These are phyloP conservation scores for Kickxella alabastrina DNA, from an alignment of 192 early-diverging fungal species.

Conservation along the genomic window DNA sequence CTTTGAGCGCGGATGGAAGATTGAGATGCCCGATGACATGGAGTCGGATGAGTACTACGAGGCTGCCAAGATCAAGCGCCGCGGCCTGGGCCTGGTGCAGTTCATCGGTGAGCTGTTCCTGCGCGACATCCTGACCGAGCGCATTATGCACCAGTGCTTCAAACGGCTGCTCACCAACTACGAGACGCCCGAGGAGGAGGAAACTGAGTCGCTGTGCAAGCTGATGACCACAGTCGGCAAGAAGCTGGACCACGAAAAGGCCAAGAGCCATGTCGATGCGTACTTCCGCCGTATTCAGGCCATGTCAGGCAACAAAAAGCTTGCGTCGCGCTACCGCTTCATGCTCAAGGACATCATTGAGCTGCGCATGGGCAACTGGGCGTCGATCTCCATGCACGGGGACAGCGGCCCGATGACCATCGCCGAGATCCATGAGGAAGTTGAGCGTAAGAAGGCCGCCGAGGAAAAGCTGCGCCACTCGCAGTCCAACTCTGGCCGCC, in stretches of 20 bases:
- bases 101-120: constrained; percentile 98
- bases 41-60: constrained; percentile 80
- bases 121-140: constrained; percentile 81
- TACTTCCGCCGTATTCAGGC: constrained; percentile 84
- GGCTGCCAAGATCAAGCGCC: constrained; percentile 88
- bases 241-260: constrained; percentile 63
- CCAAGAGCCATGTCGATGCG: constrained; percentile 64
- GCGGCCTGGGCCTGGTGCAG: constrained; percentile 84
- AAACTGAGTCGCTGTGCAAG: constrained; percentile 89
- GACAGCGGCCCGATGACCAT: constrained; percentile 83
- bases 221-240: constrained; percentile 86
- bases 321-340: constrained; percentile 88
- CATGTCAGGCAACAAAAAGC: constrained; percentile 62
- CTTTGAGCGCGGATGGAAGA: constrained; percentile 88
- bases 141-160: constrained; percentile 94
- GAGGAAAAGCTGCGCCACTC: constrained; percentile 64
- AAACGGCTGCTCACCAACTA: constrained; percentile 69
- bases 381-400: constrained; percentile 54
- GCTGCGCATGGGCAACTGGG: constrained; percentile 74
- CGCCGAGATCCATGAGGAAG: constrained; percentile 86
- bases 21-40: constrained; percentile 70
- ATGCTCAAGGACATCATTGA: constrained; percentile 89
- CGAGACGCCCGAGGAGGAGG: constrained; percentile 86
- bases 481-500: constrained; percentile 59
- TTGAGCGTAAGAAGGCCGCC: constrained; percentile 66